Conservation (phyloP, 495 filamentous ascomycete genomes). For the Xylaria longipes region DNA sequence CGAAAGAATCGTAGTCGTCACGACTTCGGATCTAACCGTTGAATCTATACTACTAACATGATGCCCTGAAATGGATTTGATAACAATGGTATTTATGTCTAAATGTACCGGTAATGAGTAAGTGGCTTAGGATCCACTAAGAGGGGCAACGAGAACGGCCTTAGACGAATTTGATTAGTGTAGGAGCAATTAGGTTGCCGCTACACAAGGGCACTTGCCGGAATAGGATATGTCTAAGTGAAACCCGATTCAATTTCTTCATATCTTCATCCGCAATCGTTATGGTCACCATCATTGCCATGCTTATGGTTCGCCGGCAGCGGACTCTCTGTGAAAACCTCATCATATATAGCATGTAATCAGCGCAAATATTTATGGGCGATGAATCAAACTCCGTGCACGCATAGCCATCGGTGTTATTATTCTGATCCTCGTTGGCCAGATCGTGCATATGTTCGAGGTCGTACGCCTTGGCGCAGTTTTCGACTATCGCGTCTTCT, state of each 20-base stretch:
- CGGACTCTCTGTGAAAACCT: neutral
- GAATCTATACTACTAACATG: neutral
- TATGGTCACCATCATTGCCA: neutral
- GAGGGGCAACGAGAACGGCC: neutral
- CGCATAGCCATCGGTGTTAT: neutral
- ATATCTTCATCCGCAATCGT: neutral
- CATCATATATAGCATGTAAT: neutral
- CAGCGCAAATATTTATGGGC: neutral
- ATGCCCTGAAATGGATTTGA: neutral
- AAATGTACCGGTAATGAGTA: neutral
- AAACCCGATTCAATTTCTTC: neutral
- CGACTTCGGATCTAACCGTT: conserved; percentile 18
- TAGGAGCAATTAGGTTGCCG: neutral
- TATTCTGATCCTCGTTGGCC: neutral
- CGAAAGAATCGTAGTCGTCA: conserved; percentile 19
- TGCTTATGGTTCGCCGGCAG: neutral
- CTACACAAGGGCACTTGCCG: neutral
- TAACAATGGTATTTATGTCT: neutral
- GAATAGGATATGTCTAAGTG: neutral
- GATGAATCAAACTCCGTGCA: neutral
- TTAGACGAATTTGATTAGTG: neutral
- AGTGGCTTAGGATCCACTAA: too few species aligned
- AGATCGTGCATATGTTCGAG: neutral
- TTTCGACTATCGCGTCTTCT: neutral
- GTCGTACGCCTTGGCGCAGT: neutral